Percentiles rank a stretch among this genome's conserved stretches.
These are phyloP conservation scores for Mycosphaerella arachidis DNA, from an alignment of 2,329 filamentous ascomycete genomes.

Conservation along the genomic window DNA sequence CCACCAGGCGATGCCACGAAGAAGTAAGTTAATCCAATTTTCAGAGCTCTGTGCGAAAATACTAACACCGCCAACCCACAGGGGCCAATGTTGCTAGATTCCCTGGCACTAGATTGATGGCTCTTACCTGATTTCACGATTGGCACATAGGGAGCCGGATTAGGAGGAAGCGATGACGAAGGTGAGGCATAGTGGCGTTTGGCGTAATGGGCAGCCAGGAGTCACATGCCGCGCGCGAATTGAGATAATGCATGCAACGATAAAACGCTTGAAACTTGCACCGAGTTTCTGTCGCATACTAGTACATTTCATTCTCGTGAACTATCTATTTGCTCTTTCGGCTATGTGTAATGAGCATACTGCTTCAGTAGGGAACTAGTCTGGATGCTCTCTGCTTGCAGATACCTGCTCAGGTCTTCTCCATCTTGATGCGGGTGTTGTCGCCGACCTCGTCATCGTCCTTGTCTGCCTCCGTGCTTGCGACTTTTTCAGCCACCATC, in stretches of 20 bases:
- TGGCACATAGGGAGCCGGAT: background rate
- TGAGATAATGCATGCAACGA: background rate
- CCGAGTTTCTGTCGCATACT: background rate
- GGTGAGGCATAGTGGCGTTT: background rate
- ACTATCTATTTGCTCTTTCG: background rate
- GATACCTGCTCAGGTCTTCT: too few species aligned
- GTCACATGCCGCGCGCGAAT: background rate
- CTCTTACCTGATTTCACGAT: background rate
- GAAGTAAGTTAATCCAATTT: constrained; percentile 36
- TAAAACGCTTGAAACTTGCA: background rate
- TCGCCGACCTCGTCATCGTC: too few species aligned
- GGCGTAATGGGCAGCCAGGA: background rate
- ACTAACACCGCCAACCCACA: background rate
- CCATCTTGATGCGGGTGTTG: too few species aligned
- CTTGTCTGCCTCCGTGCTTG: too few species aligned
- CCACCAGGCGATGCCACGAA: constrained; percentile 69
- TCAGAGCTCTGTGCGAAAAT: background rate
- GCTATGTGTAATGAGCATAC: background rate
- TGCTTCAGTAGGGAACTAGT: background rate
- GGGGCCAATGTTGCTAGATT: constrained; percentile 69
- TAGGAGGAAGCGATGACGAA: background rate
- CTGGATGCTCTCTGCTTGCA: background rate
- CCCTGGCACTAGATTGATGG: background rate
- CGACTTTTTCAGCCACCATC: too few species aligned
- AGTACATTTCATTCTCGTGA: background rate